Evolutionary conservation across 495 filamentous ascomycete genomes (phyloP).

Genomic region (Immersiella caudata): DNA sequence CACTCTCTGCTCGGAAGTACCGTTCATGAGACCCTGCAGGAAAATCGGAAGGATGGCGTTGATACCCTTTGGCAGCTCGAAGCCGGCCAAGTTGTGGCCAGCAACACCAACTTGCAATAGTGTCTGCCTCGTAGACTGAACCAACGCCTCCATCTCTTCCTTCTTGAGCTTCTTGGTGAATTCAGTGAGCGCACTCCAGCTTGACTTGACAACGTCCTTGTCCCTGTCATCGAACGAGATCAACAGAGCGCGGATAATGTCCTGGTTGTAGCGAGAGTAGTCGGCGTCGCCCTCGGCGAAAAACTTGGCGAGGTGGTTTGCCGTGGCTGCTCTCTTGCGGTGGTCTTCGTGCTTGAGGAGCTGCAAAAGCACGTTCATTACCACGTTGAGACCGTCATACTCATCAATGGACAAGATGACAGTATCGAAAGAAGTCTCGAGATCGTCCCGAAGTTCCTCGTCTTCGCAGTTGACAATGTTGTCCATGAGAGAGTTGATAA

Average conservation of each 20-base stretch:
- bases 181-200: constrained; percentile 86
- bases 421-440: constrained; percentile 79
- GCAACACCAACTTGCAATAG: constrained; percentile 85
- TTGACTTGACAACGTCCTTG: constrained; percentile 81
- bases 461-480: constrained; percentile 80
- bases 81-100: constrained; percentile 83
- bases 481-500: constrained; percentile 92
- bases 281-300: constrained; percentile 80
- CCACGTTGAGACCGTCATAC: constrained; percentile 89
- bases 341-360: constrained; percentile 93
- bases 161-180: constrained; percentile 89
- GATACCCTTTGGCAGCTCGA: constrained; percentile 94
- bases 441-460: constrained; percentile 69
- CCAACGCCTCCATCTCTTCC: constrained; percentile 97
- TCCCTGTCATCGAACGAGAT: constrained; percentile 91
- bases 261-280: constrained; percentile 91
- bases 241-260: constrained; percentile 84
- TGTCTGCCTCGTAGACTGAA: constrained; percentile 79
- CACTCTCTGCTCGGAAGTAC: constrained; percentile 85
- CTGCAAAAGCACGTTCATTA: constrained; percentile 87
- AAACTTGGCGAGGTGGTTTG: constrained; percentile 82
- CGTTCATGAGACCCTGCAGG: constrained; percentile 96
- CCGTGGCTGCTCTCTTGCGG: constrained; percentile 73
- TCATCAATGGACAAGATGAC: constrained; percentile 93
- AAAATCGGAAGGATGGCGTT: constrained; percentile 96